These are phyloP conservation scores for Teratosphaeria gauchensis DNA, from an alignment of 2,329 filamentous ascomycete genomes.

Conservation along the genomic window DNA sequence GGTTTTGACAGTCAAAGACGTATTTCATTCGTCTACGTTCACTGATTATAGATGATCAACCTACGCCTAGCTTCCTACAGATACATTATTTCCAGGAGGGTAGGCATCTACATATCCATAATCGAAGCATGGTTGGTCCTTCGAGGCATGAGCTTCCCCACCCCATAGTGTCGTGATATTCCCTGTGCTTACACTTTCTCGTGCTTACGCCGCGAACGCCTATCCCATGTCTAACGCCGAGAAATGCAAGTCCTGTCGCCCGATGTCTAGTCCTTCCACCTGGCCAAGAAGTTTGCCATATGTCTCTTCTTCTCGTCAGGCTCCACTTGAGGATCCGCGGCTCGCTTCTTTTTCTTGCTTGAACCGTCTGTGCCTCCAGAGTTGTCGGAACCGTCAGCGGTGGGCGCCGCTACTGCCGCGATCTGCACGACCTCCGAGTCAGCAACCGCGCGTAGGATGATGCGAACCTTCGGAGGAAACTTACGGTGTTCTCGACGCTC, in stretches of 20 bases:
- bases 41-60: neutral
- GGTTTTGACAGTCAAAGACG: neutral
- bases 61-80: neutral
- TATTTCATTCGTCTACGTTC: neutral
- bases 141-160: neutral
- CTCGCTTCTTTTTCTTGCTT: neutral
- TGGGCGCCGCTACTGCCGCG: conserved; percentile 42
- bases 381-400: conserved; percentile 29
- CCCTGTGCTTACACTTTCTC: neutral
- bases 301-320: neutral
- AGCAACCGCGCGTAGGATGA: neutral
- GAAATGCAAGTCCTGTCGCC: neutral
- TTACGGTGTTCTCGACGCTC: conserved; percentile 51
- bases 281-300: conserved; percentile 48
- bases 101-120: neutral
- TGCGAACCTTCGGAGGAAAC: conserved; percentile 12
- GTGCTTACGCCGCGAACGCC: neutral
- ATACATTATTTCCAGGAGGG: neutral
- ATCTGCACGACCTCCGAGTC: conserved; percentile 32
- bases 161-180: neutral
- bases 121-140: neutral
- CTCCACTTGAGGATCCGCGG: neutral
- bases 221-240: neutral
- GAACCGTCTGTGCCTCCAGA: neutral
- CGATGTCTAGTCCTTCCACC: conserved; percentile 47